Conservation (phyloP, 2,329 filamentous ascomycete genomes). For the Exophiala aquamarina region DNA sequence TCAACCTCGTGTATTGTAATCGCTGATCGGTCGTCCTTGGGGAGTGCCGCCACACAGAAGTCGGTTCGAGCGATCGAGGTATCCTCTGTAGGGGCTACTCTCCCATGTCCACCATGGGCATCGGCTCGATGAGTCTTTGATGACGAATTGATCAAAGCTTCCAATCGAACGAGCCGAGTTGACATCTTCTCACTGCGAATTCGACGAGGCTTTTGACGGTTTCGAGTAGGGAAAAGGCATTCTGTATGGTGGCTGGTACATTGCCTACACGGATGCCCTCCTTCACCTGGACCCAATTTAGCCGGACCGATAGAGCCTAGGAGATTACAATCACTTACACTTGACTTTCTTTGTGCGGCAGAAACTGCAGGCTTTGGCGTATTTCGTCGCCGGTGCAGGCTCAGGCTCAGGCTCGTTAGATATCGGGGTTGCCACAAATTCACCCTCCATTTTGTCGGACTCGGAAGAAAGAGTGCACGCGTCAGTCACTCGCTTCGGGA, state of each 20-base stretch:
- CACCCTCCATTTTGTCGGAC: no score
- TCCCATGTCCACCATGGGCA: not conserved
- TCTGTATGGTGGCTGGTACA: not conserved
- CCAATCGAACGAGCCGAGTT: constrained; percentile 4
- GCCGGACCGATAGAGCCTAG: not conserved
- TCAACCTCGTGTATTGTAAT: constrained; percentile 4
- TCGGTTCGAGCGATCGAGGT: not conserved
- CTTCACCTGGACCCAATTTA: constrained; percentile 5
- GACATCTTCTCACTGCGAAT: constrained; percentile 5
- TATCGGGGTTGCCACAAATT: no score
- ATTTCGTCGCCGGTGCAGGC: constrained; percentile 2
- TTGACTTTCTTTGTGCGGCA: constrained; percentile 4
- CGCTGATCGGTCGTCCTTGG: constrained; percentile 2
- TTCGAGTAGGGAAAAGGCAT: constrained; percentile 5
- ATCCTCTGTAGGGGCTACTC: not conserved
- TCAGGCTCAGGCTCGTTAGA: not conserved
- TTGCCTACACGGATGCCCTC: constrained; percentile 4
- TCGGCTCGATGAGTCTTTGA: not conserved
- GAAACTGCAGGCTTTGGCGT: constrained; percentile 5
- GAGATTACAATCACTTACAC: constrained; percentile 2
- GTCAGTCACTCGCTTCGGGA: no score
- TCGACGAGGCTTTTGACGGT: constrained; percentile 1
- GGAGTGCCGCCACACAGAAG: not conserved
- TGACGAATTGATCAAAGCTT: constrained; percentile 6
- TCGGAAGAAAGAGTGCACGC: no score